Evolutionary conservation across 2,329 filamentous ascomycete genomes (phyloP).

Genomic region (Talaromyces sp.): DNA sequence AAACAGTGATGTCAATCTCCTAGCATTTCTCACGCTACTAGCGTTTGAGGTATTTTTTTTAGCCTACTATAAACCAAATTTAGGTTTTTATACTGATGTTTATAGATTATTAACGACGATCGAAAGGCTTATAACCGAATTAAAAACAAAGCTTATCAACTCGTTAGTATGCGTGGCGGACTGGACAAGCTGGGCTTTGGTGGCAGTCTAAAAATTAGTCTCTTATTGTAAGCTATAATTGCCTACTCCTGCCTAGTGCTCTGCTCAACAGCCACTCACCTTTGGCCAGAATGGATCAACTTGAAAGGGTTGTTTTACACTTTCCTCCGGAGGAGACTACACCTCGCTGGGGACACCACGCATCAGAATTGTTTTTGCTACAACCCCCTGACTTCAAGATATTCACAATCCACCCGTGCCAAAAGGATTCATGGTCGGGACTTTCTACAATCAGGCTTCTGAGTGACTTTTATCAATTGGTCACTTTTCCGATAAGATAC

Average conservation of each 20-base stretch:
- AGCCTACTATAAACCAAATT: neutral
- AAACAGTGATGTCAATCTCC: neutral
- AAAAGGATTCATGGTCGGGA: neutral
- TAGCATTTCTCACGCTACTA: slow-evolving; percentile 7
- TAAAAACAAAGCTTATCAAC: slow-evolving; percentile 6
- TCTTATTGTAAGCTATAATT: slow-evolving; percentile 7
- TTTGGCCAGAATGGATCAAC: slow-evolving; percentile 1
- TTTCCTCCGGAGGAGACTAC: neutral
- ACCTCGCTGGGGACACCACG: neutral
- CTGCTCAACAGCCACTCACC: neutral
- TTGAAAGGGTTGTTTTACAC: neutral
- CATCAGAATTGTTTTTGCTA: neutral
- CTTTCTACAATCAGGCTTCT: slow-evolving; percentile 3
- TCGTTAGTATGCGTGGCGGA: slow-evolving; percentile 12
- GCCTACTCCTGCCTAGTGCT: neutral
- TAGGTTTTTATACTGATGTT: neutral
- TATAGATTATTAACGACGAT: slow-evolving; percentile 15
- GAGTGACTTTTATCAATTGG: slow-evolving; percentile 7
- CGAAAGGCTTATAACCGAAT: slow-evolving; percentile 11
- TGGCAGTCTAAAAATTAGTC: slow-evolving; percentile 13
- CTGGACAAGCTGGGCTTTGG: slow-evolving; percentile 13
- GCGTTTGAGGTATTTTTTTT: slow-evolving; percentile 8
- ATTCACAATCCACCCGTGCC: slow-evolving; percentile 7
- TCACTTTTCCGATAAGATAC: slow-evolving; percentile 2
- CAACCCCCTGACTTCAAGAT: slow-evolving; percentile 7